A percentile compares a stretch with the other conserved stretches of the same genome.
phyloP scores from a whole-genome alignment of 371 early-diverging fungal genomes.

The Dichotomocladium elegans region DNA sequence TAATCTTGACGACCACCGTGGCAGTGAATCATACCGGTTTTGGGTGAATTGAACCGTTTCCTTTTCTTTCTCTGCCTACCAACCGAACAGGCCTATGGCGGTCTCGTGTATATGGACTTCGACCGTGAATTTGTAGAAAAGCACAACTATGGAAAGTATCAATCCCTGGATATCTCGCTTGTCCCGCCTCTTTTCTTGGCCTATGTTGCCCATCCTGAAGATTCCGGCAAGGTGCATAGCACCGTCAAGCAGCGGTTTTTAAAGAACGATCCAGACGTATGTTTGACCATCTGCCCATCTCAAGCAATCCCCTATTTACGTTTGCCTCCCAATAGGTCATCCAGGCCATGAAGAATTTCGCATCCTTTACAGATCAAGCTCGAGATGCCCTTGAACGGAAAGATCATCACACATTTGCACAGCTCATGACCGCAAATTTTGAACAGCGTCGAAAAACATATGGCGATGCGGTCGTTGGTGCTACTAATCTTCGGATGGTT shows the following conservation, averaged over 20 bases:
- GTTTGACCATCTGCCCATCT: too few relatives aligned
- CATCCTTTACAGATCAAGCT: conserved; percentile 44
- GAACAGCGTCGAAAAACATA: conserved; percentile 42
- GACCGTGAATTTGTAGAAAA: conserved; percentile 45
- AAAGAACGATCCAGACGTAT: conserved; percentile 54
- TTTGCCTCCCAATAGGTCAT: conserved; percentile 41
- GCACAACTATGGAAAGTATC: conserved; percentile 58
- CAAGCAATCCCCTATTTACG: too few relatives aligned
- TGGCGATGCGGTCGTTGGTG: conserved; percentile 45
- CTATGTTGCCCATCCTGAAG: conserved; percentile 61
- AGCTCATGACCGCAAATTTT: conserved; percentile 49
- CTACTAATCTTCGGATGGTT: conserved; percentile 46
- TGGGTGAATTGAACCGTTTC: background rate
- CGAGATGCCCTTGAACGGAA: conserved; percentile 13
- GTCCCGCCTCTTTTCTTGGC: conserved; percentile 52
- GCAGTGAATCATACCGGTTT: too few relatives aligned
- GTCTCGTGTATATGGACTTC: conserved; percentile 71
- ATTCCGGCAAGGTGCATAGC: conserved; percentile 66
- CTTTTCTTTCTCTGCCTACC: too few relatives aligned
- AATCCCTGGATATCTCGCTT: conserved; percentile 25
- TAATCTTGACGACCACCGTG: conserved; percentile 5
- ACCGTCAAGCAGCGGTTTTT: conserved; percentile 53
- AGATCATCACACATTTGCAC: conserved; percentile 31
- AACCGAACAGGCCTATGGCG: conserved; percentile 42
- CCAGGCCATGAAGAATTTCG: conserved; percentile 58